Evolutionary conservation across 768 basidiomycete species (phyloP).

Genomic region (Cantharellus anzutake): DNA sequence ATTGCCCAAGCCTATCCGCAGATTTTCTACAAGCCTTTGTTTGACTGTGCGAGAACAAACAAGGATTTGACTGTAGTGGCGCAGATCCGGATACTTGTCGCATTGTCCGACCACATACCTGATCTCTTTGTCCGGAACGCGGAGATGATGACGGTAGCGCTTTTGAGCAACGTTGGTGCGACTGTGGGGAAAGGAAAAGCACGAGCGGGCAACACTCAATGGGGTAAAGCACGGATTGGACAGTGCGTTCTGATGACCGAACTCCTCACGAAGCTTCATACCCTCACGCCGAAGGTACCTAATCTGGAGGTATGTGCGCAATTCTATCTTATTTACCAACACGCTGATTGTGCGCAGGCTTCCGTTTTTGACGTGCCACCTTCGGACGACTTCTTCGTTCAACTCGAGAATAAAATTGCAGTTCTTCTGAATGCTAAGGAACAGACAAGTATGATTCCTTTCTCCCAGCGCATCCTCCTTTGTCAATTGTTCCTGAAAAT

Average conservation of each 20-base stretch:
- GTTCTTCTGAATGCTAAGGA: conserved; percentile 44
- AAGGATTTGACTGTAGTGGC: conserved; percentile 41
- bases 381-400: conserved; percentile 15
- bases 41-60: conserved; percentile 43
- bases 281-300: conserved; percentile 18
- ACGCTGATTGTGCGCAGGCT: neutral
- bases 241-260: conserved; percentile 45
- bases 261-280: conserved; percentile 25
- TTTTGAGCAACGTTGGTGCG: conserved; percentile 32
- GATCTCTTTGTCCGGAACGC: conserved; percentile 50
- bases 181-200: conserved; percentile 10
- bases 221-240: conserved; percentile 37
- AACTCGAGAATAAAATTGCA: conserved; percentile 37
- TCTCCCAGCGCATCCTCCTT: conserved; percentile 40
- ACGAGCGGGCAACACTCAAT: conserved; percentile 13
- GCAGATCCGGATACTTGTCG: conserved; percentile 35
- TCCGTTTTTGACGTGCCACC: neutral
- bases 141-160: conserved; percentile 55
- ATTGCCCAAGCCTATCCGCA: conserved; percentile 36
- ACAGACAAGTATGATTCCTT: conserved; percentile 27
- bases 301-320: neutral
- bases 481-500: conserved; percentile 45
- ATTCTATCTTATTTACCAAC: neutral
- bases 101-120: conserved; percentile 33
- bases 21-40: conserved; percentile 53